phyloP scores from a whole-genome alignment of 768 basidiomycete species.

The Xerocomus potaroensis region DNA sequence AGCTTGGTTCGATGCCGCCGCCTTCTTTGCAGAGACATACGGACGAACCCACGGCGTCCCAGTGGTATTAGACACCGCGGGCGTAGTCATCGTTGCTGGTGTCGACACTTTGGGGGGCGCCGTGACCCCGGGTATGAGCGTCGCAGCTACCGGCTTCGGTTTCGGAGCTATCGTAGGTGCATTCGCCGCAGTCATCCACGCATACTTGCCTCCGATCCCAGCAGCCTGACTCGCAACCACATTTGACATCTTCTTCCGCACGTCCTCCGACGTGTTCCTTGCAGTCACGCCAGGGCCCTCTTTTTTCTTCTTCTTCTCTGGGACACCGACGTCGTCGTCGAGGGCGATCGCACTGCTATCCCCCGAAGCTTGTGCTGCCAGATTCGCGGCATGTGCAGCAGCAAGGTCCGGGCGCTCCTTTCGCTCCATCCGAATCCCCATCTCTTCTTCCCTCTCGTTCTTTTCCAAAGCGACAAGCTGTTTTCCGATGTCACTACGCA shows the following conservation, averaged over 20 bases:
- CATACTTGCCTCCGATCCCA: constrained; percentile 77
- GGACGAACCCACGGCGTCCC: constrained; percentile 54
- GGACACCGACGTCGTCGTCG: constrained; percentile 51
- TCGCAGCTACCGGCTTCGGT: constrained; percentile 30
- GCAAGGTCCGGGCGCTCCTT: constrained; percentile 73
- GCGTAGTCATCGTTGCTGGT: constrained; percentile 31
- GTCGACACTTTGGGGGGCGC: too few relatives aligned
- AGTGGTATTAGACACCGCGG: constrained; percentile 26
- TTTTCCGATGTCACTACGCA: constrained; percentile 77
- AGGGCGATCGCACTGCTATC: constrained; percentile 23
- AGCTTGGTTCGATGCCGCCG: constrained; percentile 28
- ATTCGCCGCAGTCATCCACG: constrained; percentile 80
- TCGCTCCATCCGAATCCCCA: constrained; percentile 65
- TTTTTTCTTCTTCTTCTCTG: constrained; percentile 79
- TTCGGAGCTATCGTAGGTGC: constrained; percentile 40
- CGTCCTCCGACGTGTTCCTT: constrained; percentile 87
- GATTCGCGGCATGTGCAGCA: constrained; percentile 62
- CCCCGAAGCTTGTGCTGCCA: constrained; percentile 53
- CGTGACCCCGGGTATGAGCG: constrained; percentile 31
- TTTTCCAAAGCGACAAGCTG: constrained; percentile 73
- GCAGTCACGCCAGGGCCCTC: constrained; percentile 83
- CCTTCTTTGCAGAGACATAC: constrained; percentile 55
- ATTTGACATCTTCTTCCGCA: constrained; percentile 89
- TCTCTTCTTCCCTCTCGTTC: constrained; percentile 81
- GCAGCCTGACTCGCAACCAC: constrained; percentile 85